These are phyloP conservation scores for Closterium sp. DNA, from an alignment of 139 green algal genomes.

Conservation along the genomic window DNA sequence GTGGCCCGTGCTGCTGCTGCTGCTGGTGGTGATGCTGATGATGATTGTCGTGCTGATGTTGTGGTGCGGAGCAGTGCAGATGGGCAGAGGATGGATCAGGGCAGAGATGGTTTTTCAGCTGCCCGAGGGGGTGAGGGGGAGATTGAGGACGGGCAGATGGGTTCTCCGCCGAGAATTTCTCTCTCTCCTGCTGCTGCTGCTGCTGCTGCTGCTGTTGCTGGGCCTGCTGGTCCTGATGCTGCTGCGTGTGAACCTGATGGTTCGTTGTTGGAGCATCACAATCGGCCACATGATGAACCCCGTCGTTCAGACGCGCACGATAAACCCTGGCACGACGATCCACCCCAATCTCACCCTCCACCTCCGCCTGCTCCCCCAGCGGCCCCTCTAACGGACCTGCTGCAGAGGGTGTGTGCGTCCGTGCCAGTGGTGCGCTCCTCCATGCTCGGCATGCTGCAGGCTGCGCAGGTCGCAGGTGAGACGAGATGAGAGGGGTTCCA, in stretches of 20 bases:
- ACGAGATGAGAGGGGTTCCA: no score
- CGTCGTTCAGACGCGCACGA: no score
- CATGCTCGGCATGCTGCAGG: conserved; percentile 23
- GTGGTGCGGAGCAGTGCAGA: not conserved
- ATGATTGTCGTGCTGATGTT: no score
- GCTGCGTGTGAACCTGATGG: not conserved
- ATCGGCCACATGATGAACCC: not conserved
- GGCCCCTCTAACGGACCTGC: conserved; percentile 11
- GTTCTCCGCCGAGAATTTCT: not conserved
- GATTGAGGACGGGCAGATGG: not conserved
- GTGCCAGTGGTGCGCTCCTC: not conserved
- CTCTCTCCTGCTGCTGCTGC: not conserved
- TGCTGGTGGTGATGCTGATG: not conserved
- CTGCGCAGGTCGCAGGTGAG: conserved; percentile 16
- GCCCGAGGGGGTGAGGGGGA: not conserved
- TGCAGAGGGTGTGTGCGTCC: conserved; percentile 8
- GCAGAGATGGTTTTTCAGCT: not conserved
- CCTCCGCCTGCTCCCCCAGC: not conserved
- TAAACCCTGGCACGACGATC: no score
- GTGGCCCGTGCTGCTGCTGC: no score
- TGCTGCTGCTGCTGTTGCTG: no score
- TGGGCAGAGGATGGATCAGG: not conserved
- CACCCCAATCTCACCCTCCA: not conserved
- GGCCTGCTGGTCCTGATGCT: no score
- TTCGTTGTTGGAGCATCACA: not conserved